A percentile compares a stretch with the other conserved stretches of the same genome.
Evolutionary conservation across 805 yeast species (phyloP).

Genomic region (Teunomyces tritomae): DNA sequence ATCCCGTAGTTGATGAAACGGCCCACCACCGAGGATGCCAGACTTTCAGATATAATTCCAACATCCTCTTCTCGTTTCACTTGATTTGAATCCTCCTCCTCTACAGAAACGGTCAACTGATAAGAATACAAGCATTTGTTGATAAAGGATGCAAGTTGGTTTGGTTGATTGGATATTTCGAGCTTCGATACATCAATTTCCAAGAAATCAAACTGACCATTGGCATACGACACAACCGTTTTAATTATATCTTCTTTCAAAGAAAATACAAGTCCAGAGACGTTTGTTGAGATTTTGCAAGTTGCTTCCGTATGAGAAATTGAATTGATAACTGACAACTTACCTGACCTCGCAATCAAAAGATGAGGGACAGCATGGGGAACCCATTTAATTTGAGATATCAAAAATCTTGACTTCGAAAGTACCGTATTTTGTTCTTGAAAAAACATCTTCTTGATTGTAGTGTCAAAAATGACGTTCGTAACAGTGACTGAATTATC

Average conservation of each 20-base stretch:
- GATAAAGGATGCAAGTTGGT: conserved; percentile 17
- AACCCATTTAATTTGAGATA: conserved; percentile 9
- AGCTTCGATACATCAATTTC: conserved; percentile 5
- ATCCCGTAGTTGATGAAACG: conserved; percentile 25
- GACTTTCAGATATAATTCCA: neutral
- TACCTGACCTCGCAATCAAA: conserved; percentile 9
- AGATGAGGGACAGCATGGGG: neutral
- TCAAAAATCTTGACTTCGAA: conserved; percentile 7
- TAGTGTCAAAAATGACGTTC: neutral
- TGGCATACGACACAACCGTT: conserved; percentile 16
- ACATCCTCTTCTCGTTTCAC: neutral
- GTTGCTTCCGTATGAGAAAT: neutral
- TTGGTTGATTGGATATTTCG: conserved; percentile 4
- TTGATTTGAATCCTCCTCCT: conserved; percentile 9
- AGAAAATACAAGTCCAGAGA: conserved; percentile 2
- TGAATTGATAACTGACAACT: neutral
- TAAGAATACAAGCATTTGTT: conserved; percentile 18
- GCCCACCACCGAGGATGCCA: conserved; percentile 23
- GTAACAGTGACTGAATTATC: conserved; percentile 14
- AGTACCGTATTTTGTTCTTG: neutral
- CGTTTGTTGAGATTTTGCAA: neutral
- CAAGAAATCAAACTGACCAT: conserved; percentile 18
- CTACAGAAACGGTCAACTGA: conserved; percentile 18
- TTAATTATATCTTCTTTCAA: conserved; percentile 1
- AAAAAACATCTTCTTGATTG: neutral